Conservation (phyloP, 2,329 filamentous ascomycete genomes). For the Sporothrix euskadiensis region DNA sequence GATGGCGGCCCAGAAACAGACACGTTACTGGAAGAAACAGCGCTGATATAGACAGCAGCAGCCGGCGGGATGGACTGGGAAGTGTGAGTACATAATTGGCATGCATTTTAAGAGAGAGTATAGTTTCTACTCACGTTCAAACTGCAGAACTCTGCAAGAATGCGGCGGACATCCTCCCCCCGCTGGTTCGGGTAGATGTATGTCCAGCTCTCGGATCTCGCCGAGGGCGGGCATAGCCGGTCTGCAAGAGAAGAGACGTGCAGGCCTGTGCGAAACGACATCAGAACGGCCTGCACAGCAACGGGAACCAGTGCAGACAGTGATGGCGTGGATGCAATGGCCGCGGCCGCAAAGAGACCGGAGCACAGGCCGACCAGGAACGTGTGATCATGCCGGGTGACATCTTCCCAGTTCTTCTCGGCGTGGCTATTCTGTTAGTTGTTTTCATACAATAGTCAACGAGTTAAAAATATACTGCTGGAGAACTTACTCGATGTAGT, state of each 20-base stretch:
- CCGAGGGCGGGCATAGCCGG: constrained; percentile 43
- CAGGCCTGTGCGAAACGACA: constrained; percentile 65
- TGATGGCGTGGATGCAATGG: constrained; percentile 63
- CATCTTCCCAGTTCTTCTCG: constrained; percentile 58
- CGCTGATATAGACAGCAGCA: constrained; percentile 56
- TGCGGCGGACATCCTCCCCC: constrained; percentile 52
- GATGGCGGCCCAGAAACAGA: constrained; percentile 57
- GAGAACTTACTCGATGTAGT: constrained; percentile 65
- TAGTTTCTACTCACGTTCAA: constrained; percentile 46
- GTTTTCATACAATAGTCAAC: background rate
- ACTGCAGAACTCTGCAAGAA: constrained; percentile 59
- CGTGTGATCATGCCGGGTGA: constrained; percentile 51
- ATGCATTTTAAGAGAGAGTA: background rate
- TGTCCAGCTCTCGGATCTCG: constrained; percentile 64
- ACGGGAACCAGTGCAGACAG: constrained; percentile 62
- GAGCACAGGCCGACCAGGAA: constrained; percentile 67
- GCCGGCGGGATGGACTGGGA: constrained; percentile 47
- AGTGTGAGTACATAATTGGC: background rate
- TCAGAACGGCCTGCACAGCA: constrained; percentile 62
- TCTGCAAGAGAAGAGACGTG: constrained; percentile 56
- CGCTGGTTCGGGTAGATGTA: constrained; percentile 61
- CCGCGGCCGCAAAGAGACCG: constrained; percentile 68
- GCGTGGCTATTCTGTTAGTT: constrained; percentile 47
- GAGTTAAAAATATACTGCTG: background rate
- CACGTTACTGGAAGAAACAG: constrained; percentile 50